Evolutionary conservation across 305 asterid species (phyloP).

Genomic region (Fraxinus paxiana): DNA sequence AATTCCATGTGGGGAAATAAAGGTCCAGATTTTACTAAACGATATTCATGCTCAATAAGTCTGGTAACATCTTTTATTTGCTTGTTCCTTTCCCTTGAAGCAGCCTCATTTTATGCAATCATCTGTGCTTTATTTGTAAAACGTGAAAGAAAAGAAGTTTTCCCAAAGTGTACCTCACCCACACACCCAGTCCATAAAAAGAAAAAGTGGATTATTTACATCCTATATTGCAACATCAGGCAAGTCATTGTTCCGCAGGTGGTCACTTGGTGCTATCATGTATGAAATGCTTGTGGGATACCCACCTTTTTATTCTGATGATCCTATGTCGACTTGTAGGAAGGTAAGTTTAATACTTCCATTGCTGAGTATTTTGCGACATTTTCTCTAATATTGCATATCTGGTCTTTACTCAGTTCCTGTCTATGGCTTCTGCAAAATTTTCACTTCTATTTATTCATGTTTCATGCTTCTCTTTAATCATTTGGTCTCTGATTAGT

Average conservation of each 20-base stretch:
- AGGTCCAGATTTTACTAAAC: neutral
- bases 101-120: neutral
- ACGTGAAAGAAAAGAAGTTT: neutral
- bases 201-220: neutral
- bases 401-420: neutral
- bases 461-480: neutral
- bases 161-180: neutral
- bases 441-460: neutral
- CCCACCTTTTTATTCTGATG: slow-evolving; percentile 95
- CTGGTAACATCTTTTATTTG: neutral
- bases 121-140: neutral
- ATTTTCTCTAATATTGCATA: neutral
- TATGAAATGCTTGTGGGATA: slow-evolving; percentile 92
- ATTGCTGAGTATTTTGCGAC: neutral
- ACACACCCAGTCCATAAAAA: neutral
- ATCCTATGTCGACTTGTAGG: slow-evolving; percentile 93
- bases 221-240: slow-evolving; percentile 20
- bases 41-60: neutral
- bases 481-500: neutral
- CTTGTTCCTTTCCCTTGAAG: slow-evolving; percentile 8
- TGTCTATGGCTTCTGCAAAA: neutral
- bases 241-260: slow-evolving; percentile 50
- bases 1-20: neutral
- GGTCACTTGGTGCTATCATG: slow-evolving; percentile 97
- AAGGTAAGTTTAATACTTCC: slow-evolving; percentile 46